Percentiles rank a stretch among this genome's conserved stretches.
Evolutionary conservation across 768 basidiomycete genomes (phyloP).

Genomic region (Xerocomellus chrysenteron): DNA sequence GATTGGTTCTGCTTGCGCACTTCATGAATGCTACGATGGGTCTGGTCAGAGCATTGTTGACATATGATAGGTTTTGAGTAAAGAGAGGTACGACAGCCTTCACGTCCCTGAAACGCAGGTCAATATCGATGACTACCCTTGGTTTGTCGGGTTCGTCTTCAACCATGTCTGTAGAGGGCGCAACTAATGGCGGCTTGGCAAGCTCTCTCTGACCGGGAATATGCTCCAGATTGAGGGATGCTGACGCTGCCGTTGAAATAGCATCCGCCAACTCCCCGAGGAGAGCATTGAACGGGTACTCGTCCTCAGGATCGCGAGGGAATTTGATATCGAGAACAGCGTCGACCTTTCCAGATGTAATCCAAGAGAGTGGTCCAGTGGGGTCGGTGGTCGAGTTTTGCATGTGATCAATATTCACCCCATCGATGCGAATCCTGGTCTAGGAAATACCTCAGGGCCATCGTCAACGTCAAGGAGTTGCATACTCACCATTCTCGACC

Average conservation of each 20-base stretch:
- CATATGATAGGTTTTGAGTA: constrained; percentile 82
- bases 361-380: constrained; percentile 91
- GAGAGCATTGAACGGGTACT: constrained; percentile 72
- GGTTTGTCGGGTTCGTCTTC: constrained; percentile 35
- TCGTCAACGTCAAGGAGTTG: not conserved
- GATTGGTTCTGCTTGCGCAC: constrained; percentile 44
- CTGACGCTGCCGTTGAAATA: constrained; percentile 61
- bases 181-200: constrained; percentile 80
- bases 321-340: constrained; percentile 98
- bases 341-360: constrained; percentile 94
- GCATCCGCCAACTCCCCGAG: constrained; percentile 90
- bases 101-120: constrained; percentile 90
- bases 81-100: constrained; percentile 95
- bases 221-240: constrained; percentile 47
- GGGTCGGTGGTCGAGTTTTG: constrained; percentile 79
- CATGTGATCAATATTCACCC: constrained; percentile 93
- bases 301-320: constrained; percentile 74
- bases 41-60: constrained; percentile 88
- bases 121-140: constrained; percentile 82
- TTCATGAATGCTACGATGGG: constrained; percentile 99
- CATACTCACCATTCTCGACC: constrained; percentile 79
- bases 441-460: constrained; percentile 29
- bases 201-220: constrained; percentile 88
- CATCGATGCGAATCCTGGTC: constrained; percentile 96
- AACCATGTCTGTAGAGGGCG: constrained; percentile 51